Percentiles rank a stretch among this genome's conserved stretches.
Conservation (phyloP, 768 basidiomycete genomes). For the Exidia glandulosa region DNA sequence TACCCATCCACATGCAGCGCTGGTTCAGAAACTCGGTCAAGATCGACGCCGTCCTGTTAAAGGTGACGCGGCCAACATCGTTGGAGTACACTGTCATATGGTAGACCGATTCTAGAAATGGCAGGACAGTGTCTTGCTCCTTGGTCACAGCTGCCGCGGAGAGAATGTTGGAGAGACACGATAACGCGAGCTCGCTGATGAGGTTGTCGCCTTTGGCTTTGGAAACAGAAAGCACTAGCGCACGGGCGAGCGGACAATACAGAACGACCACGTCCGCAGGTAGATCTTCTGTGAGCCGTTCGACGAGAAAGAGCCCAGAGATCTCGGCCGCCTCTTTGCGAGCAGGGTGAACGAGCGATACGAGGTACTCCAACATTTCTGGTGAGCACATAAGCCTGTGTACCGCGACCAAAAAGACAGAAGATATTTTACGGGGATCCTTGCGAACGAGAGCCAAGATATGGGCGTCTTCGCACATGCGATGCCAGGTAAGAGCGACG, state of each 20-base stretch:
- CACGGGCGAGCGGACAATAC: too few species aligned
- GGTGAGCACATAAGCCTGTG: too few species aligned
- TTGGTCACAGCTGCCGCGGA: neutral
- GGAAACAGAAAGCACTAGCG: neutral
- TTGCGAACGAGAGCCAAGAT: neutral
- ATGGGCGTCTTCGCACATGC: neutral
- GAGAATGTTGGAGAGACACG: neutral
- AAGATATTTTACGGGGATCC: neutral
- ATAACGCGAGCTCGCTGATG: neutral
- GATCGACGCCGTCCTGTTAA: neutral
- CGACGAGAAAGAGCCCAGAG: too few species aligned
- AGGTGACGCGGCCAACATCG: neutral
- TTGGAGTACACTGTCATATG: neutral
- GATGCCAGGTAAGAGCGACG: neutral
- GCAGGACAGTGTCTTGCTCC: neutral
- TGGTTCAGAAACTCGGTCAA: neutral
- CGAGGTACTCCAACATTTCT: too few species aligned
- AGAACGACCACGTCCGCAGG: too few species aligned
- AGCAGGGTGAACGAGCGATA: too few species aligned
- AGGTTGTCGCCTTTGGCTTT: neutral
- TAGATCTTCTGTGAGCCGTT: too few species aligned
- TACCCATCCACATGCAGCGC: neutral
- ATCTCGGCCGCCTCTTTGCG: too few species aligned
- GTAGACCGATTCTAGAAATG: neutral
- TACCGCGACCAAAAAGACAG: too few species aligned